Conservation (phyloP, 2,329 filamentous ascomycete species). For the Trichoderma simmonsii region DNA sequence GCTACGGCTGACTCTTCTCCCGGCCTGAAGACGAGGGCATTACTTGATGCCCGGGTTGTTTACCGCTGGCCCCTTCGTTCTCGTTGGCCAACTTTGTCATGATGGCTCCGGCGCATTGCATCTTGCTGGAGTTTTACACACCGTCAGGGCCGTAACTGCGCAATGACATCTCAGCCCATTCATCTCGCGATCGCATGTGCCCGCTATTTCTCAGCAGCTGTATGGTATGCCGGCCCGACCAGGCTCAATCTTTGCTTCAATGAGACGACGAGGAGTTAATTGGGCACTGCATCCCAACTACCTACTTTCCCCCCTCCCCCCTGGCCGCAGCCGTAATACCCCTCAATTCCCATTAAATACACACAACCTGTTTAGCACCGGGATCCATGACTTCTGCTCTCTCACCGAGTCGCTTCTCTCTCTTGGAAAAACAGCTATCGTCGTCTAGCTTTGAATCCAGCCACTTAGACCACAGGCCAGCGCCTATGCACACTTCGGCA, state of each 20-base stretch:
- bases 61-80: not conserved
- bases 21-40: not conserved
- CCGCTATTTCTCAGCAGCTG: not conserved
- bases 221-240: constrained; percentile 20
- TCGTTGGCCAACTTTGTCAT: not conserved
- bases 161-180: not conserved
- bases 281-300: constrained; percentile 17
- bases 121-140: not conserved
- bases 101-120: not conserved
- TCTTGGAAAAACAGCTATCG: constrained; percentile 36
- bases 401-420: constrained; percentile 42
- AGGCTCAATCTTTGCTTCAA: constrained; percentile 20
- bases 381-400: constrained; percentile 33
- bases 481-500: constrained; percentile 24
- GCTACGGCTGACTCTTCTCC: not conserved
- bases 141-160: not conserved
- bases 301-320: not conserved
- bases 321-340: constrained; percentile 28
- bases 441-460: constrained; percentile 24
- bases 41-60: not conserved
- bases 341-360: constrained; percentile 33
- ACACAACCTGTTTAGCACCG: constrained; percentile 39
- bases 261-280: constrained; percentile 13
- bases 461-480: constrained; percentile 16
- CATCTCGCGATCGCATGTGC: not conserved